Conservation (phyloP, 2,329 filamentous ascomycete genomes). For the Cercospora sp. region DNA sequence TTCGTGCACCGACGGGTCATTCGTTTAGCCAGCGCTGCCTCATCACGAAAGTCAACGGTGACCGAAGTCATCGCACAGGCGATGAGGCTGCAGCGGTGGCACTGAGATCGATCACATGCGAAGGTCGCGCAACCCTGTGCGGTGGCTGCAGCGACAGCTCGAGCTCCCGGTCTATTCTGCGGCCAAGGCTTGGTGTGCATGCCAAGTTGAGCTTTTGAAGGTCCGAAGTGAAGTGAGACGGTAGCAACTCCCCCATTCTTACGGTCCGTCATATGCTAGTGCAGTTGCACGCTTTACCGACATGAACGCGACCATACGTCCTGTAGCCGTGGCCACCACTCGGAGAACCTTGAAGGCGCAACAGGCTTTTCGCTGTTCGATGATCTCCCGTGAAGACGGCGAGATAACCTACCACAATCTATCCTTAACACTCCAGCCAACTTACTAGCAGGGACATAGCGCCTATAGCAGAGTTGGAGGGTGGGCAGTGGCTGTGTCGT, state of each 20-base stretch:
- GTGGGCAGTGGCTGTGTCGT: slow-evolving; percentile 12
- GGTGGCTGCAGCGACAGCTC: slow-evolving; percentile 12
- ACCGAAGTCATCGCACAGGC: background rate
- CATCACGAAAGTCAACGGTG: background rate
- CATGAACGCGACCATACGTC: slow-evolving; percentile 1
- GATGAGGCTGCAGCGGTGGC: background rate
- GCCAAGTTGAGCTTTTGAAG: slow-evolving; percentile 15
- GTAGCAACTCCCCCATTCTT: slow-evolving; percentile 13
- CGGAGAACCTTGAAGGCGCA: background rate
- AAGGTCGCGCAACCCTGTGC: background rate
- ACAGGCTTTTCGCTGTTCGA: background rate
- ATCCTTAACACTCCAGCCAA: background rate
- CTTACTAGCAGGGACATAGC: slow-evolving; percentile 13
- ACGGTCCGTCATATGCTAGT: background rate
- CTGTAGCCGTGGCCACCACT: background rate
- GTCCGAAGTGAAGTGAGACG: slow-evolving; percentile 20
- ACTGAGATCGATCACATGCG: slow-evolving; percentile 14
- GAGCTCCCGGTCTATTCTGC: slow-evolving; percentile 20
- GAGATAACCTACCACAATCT: slow-evolving; percentile 1
- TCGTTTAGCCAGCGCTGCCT: background rate
- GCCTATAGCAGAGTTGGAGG: slow-evolving; percentile 6
- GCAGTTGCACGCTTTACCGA: background rate
- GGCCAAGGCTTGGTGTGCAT: slow-evolving; percentile 18
- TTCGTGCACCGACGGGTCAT: background rate
- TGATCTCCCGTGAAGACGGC: slow-evolving; percentile 14